A percentile compares a stretch with the other conserved stretches of the same genome.
Evolutionary conservation across 768 basidiomycete species (phyloP).

Genomic region (Tylopilus subfusipes): DNA sequence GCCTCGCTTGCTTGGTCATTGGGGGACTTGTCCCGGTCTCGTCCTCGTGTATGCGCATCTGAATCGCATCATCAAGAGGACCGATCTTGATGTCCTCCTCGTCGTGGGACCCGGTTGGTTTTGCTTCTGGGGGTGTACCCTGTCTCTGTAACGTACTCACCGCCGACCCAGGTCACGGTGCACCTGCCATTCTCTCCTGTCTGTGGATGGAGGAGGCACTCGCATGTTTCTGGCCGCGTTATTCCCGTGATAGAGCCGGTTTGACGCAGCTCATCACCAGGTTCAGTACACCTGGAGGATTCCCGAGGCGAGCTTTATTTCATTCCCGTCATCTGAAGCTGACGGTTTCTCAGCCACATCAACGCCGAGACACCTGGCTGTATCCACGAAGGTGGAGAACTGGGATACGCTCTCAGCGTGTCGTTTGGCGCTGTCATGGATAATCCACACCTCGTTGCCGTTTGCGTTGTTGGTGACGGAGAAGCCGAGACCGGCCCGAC

Average conservation of each 20-base stretch:
- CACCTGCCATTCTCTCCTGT: constrained; percentile 81
- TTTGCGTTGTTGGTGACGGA: constrained; percentile 84
- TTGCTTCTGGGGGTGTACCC: background rate
- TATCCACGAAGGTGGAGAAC: constrained; percentile 90
- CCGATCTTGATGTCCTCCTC: constrained; percentile 61
- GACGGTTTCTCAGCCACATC: constrained; percentile 47
- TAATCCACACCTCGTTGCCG: constrained; percentile 77
- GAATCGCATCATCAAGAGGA: constrained; percentile 59
- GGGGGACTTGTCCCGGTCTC: constrained; percentile 82
- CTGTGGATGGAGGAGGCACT: constrained; percentile 84
- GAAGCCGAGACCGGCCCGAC: constrained; percentile 83
- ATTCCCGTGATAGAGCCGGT: constrained; percentile 54
- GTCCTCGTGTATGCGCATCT: constrained; percentile 69
- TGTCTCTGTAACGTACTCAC: background rate
- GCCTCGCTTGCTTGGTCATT: constrained; percentile 75
- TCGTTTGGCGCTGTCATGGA: constrained; percentile 91
- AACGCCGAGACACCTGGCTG: constrained; percentile 85
- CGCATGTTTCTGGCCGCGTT: constrained; percentile 52
- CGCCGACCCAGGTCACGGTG: constrained; percentile 60
- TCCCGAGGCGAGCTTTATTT: constrained; percentile 54
- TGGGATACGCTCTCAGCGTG: constrained; percentile 85
- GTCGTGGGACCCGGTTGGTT: constrained; percentile 72
- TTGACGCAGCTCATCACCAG: constrained; percentile 64
- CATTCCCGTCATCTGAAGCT: background rate
- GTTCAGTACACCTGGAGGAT: constrained; percentile 82